Percentiles rank a stretch among this genome's conserved stretches.
phyloP scores from a whole-genome alignment of 768 basidiomycete species.

The Tephrocybe sp. region DNA sequence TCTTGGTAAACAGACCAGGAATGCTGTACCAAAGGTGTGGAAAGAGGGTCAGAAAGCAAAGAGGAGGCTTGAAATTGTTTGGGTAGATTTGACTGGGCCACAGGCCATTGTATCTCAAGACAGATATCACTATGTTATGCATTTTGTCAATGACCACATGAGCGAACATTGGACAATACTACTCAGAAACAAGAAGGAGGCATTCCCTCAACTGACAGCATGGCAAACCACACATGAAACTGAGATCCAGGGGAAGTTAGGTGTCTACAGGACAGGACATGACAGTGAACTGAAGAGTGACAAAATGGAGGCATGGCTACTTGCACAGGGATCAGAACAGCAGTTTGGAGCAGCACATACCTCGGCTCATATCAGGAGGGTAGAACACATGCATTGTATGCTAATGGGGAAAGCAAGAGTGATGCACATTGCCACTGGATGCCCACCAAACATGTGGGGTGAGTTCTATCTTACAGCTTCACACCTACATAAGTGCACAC shows the following conservation, averaged over 20 bases:
- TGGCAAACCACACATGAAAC: background rate
- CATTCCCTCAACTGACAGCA: background rate
- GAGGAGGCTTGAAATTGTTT: constrained; percentile 6
- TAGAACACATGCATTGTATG: background rate
- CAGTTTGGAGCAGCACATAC: background rate
- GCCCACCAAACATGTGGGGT: background rate
- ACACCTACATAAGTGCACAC: no score
- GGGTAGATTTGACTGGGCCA: constrained; percentile 5
- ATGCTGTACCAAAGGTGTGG: background rate
- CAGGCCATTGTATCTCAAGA: background rate
- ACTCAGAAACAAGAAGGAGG: background rate
- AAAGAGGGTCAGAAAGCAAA: background rate
- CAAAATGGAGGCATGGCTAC: background rate
- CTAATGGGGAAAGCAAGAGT: background rate
- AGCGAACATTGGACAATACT: background rate
- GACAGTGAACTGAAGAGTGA: background rate
- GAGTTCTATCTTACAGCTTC: background rate
- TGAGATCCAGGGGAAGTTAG: background rate
- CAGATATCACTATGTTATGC: background rate
- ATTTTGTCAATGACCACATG: background rate
- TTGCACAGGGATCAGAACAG: background rate
- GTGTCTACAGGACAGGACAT: background rate
- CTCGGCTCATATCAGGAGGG: background rate
- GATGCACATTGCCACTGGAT: background rate
- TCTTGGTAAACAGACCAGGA: constrained; percentile 8